phyloP scores from a whole-genome alignment of 345 rosid species.

The Populus tremula region DNA sequence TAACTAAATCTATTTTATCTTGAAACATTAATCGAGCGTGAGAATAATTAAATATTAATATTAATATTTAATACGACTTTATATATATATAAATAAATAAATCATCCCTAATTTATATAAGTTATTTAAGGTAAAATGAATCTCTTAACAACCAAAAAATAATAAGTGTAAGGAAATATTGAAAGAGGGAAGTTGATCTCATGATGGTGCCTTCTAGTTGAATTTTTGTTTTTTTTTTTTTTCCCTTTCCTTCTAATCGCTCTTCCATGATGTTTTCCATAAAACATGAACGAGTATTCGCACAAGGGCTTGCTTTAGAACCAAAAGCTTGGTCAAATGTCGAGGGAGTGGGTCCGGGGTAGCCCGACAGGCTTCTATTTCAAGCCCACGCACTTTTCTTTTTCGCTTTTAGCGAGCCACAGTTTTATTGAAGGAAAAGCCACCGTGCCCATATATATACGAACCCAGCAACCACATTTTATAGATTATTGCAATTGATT shows the following conservation, averaged over 20 bases:
- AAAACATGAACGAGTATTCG: neutral
- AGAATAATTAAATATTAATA: no score
- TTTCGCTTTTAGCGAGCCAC: neutral
- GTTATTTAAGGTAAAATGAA: no score
- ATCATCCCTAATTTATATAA: no score
- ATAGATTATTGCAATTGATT: neutral
- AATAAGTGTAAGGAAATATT: neutral
- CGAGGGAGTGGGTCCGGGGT: neutral
- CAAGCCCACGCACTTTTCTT: slow-evolving; percentile 29
- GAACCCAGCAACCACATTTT: neutral
- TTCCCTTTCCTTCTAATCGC: neutral
- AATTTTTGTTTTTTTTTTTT: neutral
- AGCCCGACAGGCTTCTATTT: slow-evolving; percentile 23
- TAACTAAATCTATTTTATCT: no score
- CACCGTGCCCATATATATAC: neutral
- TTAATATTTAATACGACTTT: no score
- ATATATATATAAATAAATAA: no score
- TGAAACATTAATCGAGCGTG: no score
- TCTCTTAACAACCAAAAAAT: neutral
- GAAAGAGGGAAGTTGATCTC: neutral
- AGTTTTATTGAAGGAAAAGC: neutral
- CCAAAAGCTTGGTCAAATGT: neutral
- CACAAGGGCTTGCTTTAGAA: neutral
- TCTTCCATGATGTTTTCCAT: neutral
- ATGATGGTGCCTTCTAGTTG: neutral